Conservation (phyloP, 2,329 filamentous ascomycete genomes). For the Alternaria postmessia region DNA sequence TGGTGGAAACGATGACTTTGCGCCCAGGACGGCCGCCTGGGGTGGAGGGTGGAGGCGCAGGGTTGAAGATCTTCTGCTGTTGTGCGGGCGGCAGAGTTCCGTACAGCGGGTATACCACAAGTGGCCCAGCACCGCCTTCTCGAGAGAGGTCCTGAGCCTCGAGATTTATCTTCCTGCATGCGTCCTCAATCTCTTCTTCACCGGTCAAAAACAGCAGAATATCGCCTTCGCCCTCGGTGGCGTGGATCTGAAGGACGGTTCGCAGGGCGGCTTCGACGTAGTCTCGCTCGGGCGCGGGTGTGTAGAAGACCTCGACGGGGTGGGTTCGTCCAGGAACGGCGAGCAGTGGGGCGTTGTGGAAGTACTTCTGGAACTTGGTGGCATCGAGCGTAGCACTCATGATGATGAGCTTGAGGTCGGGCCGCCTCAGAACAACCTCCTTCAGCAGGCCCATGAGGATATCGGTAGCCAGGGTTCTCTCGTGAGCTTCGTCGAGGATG, state of each 20-base stretch:
- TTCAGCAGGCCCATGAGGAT: slow-evolving; percentile 94
- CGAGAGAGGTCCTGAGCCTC: slow-evolving; percentile 91
- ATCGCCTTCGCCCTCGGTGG: slow-evolving; percentile 89
- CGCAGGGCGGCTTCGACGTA: slow-evolving; percentile 95
- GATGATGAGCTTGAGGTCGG: slow-evolving; percentile 93
- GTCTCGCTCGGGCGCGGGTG: slow-evolving; percentile 91
- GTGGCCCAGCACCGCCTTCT: slow-evolving; percentile 88
- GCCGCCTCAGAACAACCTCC: slow-evolving; percentile 84
- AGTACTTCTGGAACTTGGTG: slow-evolving; percentile 97
- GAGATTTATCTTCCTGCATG: slow-evolving; percentile 86
- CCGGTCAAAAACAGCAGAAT: slow-evolving; percentile 94
- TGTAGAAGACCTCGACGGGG: slow-evolving; percentile 98
- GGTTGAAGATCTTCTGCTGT: slow-evolving; percentile 95
- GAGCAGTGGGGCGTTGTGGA: slow-evolving; percentile 90
- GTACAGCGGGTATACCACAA: slow-evolving; percentile 92
- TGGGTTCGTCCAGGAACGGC: slow-evolving; percentile 95
- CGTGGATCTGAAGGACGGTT: slow-evolving; percentile 96
- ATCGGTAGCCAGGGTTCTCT: slow-evolving; percentile 94
- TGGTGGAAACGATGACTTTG: slow-evolving; percentile 93
- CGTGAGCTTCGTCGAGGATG: slow-evolving; percentile 98
- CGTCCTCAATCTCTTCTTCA: slow-evolving; percentile 98
- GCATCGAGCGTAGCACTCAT: slow-evolving; percentile 97
- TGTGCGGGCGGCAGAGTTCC: slow-evolving; percentile 90
- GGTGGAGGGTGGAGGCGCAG: slow-evolving; percentile 76
- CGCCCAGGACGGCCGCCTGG: slow-evolving; percentile 85